Conservation (phyloP, 2,329 filamentous ascomycete genomes). For the Colletotrichum echinochloae region DNA sequence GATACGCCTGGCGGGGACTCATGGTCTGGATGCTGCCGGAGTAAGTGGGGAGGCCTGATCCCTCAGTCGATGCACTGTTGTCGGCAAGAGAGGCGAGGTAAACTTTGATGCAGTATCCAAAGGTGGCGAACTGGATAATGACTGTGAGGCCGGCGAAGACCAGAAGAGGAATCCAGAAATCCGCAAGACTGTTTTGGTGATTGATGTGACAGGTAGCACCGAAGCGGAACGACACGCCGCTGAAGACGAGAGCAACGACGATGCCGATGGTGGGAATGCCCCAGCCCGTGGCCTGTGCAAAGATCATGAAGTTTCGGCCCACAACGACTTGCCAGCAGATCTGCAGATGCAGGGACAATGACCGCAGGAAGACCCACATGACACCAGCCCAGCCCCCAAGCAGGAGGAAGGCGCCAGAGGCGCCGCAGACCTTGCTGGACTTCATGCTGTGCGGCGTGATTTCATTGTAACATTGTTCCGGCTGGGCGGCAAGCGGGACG, state of each 20-base stretch:
- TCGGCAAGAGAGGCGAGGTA: conserved; percentile 88
- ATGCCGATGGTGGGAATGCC: conserved; percentile 83
- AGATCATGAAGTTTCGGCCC: conserved; percentile 89
- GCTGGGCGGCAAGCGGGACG: conserved; percentile 82
- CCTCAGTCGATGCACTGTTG: conserved; percentile 75
- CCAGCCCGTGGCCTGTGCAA: conserved; percentile 84
- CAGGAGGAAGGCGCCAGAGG: conserved; percentile 87
- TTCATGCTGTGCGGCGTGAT: conserved; percentile 97
- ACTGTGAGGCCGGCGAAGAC: conserved; percentile 81
- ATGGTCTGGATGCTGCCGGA: conserved; percentile 80
- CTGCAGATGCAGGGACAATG: conserved; percentile 92
- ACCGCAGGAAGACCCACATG: conserved; percentile 92
- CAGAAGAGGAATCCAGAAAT: conserved; percentile 91
- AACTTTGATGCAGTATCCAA: conserved; percentile 93
- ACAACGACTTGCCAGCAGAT: conserved; percentile 97
- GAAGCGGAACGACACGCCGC: conserved; percentile 94
- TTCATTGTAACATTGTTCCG: conserved; percentile 84
- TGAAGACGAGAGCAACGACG: conserved; percentile 81
- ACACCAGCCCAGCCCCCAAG: conserved; percentile 86
- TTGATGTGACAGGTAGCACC: conserved; percentile 95
- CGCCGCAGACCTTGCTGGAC: conserved; percentile 83
- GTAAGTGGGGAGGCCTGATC: conserved; percentile 80
- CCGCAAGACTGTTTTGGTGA: conserved; percentile 82
- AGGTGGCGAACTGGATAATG: conserved; percentile 86
- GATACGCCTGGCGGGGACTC: conserved; percentile 88